Base-by-base conservation (phyloP, 208 protist genomes). In the Naegleria lovaniensis region DNA sequence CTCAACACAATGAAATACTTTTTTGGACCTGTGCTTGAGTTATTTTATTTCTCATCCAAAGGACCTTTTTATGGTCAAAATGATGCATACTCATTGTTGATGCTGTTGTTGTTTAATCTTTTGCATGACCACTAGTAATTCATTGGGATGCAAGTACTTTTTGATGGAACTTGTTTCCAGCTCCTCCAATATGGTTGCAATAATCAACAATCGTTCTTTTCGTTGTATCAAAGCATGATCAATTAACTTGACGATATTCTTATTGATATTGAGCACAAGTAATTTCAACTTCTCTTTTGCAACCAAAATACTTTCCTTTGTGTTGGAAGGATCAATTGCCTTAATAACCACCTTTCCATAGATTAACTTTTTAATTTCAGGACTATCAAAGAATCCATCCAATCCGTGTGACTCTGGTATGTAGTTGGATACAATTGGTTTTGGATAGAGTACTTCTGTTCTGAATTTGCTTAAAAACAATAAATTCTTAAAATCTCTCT, bases 401-500 rank as follows among this genome's bases (percentile, higher is more conserved):
- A 88, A 58, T 39, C 43, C 85, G 36, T 88, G 19, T 38, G 67
- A 36, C 36, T 48, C 9, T 52, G 22, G 4, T 7, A 88, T n/a
- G 55, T 88, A 88, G 25, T 88, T 36, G 29, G 39, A 58, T 58
- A 51, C 9, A 58, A 88, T 58, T 59, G 85, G 43, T 58, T 88
- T 51, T 88, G 85, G 85, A 38, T 38, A 88, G 11, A 88, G 55
- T 11, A 88, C 7, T 88, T 88, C 43, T 29, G 39, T 88, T 58
- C 85, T 88, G 55, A 58, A 16, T 38, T 58, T 58, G 41, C 41
- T 58, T 38, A 88, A 29, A 58, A 88, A 88, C 5, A 88, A 58
- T n/a, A 88, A 88, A 58, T 88, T 88, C 41, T 88, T 88, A 39
- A 88, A 40, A 88, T 88, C 85, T 36, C 11, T 39, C 58, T 88